Percentiles rank a stretch among this genome's conserved stretches.
Evolutionary conservation across 73 alveolate genomes (phyloP).

Genomic region (Urostyla sp.): DNA sequence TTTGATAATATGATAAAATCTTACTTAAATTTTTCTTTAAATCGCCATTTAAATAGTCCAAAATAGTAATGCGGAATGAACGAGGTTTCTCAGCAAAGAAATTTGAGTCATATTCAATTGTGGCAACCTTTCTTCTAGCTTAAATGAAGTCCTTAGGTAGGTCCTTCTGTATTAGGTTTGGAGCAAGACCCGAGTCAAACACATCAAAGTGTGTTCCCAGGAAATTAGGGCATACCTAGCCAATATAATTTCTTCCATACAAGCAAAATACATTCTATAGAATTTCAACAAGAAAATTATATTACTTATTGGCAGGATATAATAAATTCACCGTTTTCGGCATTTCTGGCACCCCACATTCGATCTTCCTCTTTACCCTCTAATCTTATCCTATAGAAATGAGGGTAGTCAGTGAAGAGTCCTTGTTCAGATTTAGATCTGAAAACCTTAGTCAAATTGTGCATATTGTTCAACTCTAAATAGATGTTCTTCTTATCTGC

Average conservation of each 20-base stretch:
- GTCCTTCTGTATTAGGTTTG: background rate
- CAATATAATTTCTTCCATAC: constrained; percentile 62
- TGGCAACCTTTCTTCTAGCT: constrained; percentile 45
- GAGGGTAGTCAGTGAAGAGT: constrained; percentile 68
- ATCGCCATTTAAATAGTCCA: constrained; percentile 35
- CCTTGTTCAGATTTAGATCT: constrained; percentile 58
- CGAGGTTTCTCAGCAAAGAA: constrained; percentile 85
- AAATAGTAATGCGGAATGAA: constrained; percentile 60
- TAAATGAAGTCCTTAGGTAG: constrained; percentile 66
- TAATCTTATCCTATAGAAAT: constrained; percentile 26
- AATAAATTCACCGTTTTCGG: constrained; percentile 65
- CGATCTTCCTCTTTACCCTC: constrained; percentile 47
- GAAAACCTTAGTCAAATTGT: constrained; percentile 55
- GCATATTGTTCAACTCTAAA: constrained; percentile 40
- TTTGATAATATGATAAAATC: constrained; percentile 35
- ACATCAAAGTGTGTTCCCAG: constrained; percentile 82
- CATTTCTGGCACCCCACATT: constrained; percentile 34
- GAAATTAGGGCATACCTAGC: constrained; percentile 66
- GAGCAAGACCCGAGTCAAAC: constrained; percentile 70
- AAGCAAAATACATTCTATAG: constrained; percentile 31
- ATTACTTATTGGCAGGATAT: constrained; percentile 17
- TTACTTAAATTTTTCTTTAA: background rate
- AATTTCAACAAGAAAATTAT: constrained; percentile 26
- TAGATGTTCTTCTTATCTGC: background rate
- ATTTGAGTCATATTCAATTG: constrained; percentile 79